Evolutionary conservation across 2,329 filamentous ascomycete species (phyloP), one percentile per base, ranked within the genome.

Genomic region (Pseudogymnoascus sp.): DNA sequence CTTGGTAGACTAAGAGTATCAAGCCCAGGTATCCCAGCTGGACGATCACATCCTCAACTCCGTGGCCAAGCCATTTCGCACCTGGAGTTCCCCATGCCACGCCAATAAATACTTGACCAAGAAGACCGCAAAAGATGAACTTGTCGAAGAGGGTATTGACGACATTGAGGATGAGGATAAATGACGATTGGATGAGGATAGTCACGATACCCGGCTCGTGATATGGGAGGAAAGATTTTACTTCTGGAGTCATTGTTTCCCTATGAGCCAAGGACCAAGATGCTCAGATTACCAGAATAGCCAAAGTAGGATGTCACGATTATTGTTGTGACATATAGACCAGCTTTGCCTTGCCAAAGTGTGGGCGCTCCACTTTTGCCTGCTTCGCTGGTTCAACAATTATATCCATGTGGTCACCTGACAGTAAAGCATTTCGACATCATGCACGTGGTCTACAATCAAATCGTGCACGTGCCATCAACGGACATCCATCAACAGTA

Each of bases 1-100:
- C 66, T 77, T 91, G 85, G 69, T 84, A 91, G 0, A 91, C 87
- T 1, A 91, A 74, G 18, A 90, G 74, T 2, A 91, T 79, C 28
- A 91, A 71, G 0, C 89, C 89, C 0, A 91, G 73, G 69, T 91
- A 92, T 0, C 89, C 89, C 0, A 91, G 71, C 65, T 89, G 81
- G 6, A 86, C 80, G 25, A 89, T 77, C 0, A 78, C 77, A 25
- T 79, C 69, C 72, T 91, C 79, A 1, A 77, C 72, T 3, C 79
- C 75, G 0, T 62, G 31, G 0, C 77, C 75, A 0, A 92, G 78
- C 80, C 82, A 85, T 81, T 31, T 35, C 23, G 6, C 50, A 56
- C 85, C 86, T 0, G 88, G 87, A 0, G 80, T 82, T 10, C 89
- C 88, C 81, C 82, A 91, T 8, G 84, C 81, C 7, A 90, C 80